Evolutionary conservation across 441 rosid species (phyloP), one percentile per base, ranked within the genome.

Genomic region (Capsella rubella): DNA sequence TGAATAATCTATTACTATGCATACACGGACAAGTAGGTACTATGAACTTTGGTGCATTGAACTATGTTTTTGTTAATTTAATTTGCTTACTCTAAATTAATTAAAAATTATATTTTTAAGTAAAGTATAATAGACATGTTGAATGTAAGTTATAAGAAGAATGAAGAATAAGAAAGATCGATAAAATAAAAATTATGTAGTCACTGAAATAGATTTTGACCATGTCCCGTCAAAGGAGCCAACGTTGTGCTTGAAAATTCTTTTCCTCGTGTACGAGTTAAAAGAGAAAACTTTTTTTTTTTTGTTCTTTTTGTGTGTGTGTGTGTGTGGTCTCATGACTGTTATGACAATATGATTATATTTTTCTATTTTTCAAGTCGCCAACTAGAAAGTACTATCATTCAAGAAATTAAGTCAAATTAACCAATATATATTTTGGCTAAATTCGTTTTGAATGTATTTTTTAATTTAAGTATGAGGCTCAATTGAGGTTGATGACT

Each of bases 141-240:
- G 71, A 54, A 69, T 69, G 59, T 47, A 63, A 11, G 31, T 53
- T 53, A 34, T 15, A 37, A 69, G 37, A 69, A 69, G 64, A 69
- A 61, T 75, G 64, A 54, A 68, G 70, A 69, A 62, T 3, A 62
- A 63, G 35, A 76, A 69, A 54, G 27, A 52, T 28, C 15, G 8
- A 7, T 14, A 53, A 64, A 35, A 32, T n/a, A 8, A 31, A 31
- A 46, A 21, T 9, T 50, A 29, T 11, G 10, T 46, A 55, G 71
- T 73, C 72, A 4, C 37, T 65, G 59, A 73, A 73, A 56, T 37
- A 50, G 28, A 42, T 76, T 21, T 71, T 71, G 76, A 77, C 80
- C 76, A 65, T 77, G 42, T 71, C 80, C 76, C 80, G 76, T 77
- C 80, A 77, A 77, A 77, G 34, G 43, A 77, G 80, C 71, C 55